These are phyloP conservation scores for Rutidosis leptorrhynchoides DNA, from an alignment of 129 eudicot genomes.

Conservation along the genomic window DNA sequence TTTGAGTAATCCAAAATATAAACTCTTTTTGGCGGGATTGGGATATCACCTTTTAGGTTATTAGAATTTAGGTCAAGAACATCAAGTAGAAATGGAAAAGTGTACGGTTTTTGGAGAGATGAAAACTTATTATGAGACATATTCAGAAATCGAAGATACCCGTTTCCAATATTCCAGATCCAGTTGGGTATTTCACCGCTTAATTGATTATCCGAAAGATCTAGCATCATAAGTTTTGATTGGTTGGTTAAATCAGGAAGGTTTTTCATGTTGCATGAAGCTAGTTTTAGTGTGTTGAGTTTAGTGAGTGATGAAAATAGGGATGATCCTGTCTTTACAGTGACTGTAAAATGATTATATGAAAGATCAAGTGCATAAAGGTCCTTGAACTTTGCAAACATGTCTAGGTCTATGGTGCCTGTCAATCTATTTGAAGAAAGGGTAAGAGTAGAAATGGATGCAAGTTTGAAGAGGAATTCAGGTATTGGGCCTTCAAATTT, in stretches of 20 bases:
- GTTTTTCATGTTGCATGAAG: conserved; percentile 50
- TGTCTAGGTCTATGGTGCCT: conserved; percentile 38
- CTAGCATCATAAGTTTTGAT: conserved; percentile 37
- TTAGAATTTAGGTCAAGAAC: conserved; percentile 55
- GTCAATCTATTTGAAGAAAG: conserved; percentile 45
- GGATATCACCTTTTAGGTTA: conserved; percentile 41
- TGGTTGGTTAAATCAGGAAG: conserved; percentile 46
- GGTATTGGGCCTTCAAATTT: conserved; percentile 46
- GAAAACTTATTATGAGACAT: conserved; percentile 42
- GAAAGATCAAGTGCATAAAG: conserved; percentile 57
- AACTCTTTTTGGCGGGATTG: conserved; percentile 41
- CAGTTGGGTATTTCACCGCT: conserved; percentile 55
- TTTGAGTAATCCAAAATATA: conserved; percentile 47
- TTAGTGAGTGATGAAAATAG: conserved; percentile 34
- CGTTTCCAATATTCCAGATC: conserved; percentile 48
- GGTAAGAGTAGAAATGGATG: conserved; percentile 24
- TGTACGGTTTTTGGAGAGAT: conserved; percentile 40
- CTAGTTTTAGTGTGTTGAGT: conserved; percentile 33
- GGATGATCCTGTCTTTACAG: conserved; percentile 16
- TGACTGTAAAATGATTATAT: conserved; percentile 38
- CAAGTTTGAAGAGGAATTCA: conserved; percentile 37
- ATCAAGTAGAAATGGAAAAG: conserved; percentile 21
- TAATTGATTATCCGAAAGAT: conserved; percentile 49
- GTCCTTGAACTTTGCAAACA: conserved; percentile 30
- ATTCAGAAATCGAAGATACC: conserved; percentile 35